Base-by-base conservation (phyloP, 2,329 filamentous ascomycete genomes). In the Trichoderma simmonsii region DNA sequence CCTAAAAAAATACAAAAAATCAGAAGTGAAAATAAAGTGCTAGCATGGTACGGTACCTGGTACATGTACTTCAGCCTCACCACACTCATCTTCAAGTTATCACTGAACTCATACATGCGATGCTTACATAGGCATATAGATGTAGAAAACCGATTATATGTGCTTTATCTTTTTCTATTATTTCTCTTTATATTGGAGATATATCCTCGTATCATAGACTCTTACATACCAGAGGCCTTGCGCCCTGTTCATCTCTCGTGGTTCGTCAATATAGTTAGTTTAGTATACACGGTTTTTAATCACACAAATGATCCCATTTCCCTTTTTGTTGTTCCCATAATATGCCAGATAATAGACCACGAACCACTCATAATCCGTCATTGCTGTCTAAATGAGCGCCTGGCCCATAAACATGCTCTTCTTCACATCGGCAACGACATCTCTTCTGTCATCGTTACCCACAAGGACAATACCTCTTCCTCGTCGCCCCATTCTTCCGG, bases 401-500 rank as follows among this genome's bases (percentile, higher is more conserved):
- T 94, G 91, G 64, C 92, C 92, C 84, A 90, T 92, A 79, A 90
- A 94, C 92, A 95, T 95, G 75, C 91, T 96, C 79, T 96, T 92
- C 81, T 93, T 92, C 26, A 99, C 95, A 81, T 98, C 96, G 39
- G 91, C 90, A 39, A 98, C 94, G 34, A 98, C 89, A 81, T 98
- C 95, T 79, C 92, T 93, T 68, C 96, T 86, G 80, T 98, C 96
- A 74, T 94, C 89, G 80, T 93, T 95, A 73, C 95, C 95, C 2
- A 98, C 93, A 43, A 99, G 84, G 32, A 98, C 95, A 75, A 98
- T 91, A 24, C 94, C 96, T 71, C 95, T 88, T 18, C 96, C 96
- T 80, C 96, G 88, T 73, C 94, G 89, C 3, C 94, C 94, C 94
- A 98, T 98, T 39, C 96, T 89, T 0, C 96, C 96, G 1, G 96